Conservation (phyloP, 805 yeast species). For the Ogataea pini region DNA sequence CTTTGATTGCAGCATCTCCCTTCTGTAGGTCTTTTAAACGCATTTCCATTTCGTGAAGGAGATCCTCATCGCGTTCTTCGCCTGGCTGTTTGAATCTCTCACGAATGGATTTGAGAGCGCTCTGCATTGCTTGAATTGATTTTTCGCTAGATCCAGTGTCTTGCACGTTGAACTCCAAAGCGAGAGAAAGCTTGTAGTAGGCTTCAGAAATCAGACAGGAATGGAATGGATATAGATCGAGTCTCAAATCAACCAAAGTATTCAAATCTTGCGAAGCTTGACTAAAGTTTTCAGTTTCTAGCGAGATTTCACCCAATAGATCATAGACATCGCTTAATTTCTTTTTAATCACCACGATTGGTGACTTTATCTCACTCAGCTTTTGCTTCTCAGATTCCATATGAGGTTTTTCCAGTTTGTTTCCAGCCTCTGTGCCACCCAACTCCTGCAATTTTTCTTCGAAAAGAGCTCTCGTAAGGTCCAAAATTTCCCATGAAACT, state of each 20-base stretch:
- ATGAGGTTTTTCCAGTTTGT: conserved; percentile 19
- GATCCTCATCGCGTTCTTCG: conserved; percentile 44
- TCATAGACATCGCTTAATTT: conserved; percentile 76
- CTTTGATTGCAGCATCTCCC: conserved; percentile 50
- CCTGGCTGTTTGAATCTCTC: conserved; percentile 39
- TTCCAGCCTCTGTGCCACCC: conserved; percentile 9
- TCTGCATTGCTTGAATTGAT: conserved; percentile 48
- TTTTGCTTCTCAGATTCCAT: conserved; percentile 25
- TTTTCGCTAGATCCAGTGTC: conserved; percentile 56
- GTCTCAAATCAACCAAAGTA: conserved; percentile 55
- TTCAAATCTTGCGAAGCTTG: conserved; percentile 75
- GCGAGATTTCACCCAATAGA: conserved; percentile 82
- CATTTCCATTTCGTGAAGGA: conserved; percentile 56
- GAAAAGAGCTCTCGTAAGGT: conserved; percentile 70
- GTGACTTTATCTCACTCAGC: conserved; percentile 26
- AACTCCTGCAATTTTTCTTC: conserved; percentile 43
- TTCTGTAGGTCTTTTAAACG: conserved; percentile 55
- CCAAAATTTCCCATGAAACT: conserved; percentile 85
- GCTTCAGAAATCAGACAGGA: conserved; percentile 72
- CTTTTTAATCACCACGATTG: conserved; percentile 40
- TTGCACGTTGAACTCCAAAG: conserved; percentile 63
- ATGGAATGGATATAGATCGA: conserved; percentile 48
- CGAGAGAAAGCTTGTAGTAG: conserved; percentile 77
- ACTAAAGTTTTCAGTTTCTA: conserved; percentile 83
- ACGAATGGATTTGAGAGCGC: conserved; percentile 46